These are phyloP conservation scores for Tetrahymena elliotti DNA, from an alignment of 73 alveolate species.

Conservation along the genomic window DNA sequence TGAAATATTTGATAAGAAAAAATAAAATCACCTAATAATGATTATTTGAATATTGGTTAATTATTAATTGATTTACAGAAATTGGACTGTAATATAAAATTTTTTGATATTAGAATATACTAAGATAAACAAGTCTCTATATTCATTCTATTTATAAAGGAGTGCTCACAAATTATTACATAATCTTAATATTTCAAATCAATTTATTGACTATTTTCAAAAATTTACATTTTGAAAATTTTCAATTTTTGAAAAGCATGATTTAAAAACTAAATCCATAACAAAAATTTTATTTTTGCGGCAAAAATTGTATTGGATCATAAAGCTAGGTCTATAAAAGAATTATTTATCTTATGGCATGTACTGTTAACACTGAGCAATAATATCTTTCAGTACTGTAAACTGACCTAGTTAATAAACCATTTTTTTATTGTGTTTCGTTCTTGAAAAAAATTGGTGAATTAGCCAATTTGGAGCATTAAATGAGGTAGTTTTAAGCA, in stretches of 20 bases:
- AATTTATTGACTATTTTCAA: no score
- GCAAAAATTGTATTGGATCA: neutral
- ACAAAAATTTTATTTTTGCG: neutral
- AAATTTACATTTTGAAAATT: no score
- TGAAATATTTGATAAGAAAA: no score
- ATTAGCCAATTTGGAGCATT: neutral
- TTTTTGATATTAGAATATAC: neutral
- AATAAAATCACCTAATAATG: neutral
- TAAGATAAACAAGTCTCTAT: neutral
- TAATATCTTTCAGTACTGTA: no score
- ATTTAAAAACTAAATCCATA: no score
- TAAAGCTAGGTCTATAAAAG: neutral
- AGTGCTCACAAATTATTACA: neutral
- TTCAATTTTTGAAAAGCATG: no score
- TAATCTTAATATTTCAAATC: no score
- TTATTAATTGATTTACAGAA: neutral
- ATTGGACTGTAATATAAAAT: no score
- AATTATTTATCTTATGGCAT: neutral
- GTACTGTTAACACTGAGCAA: neutral
- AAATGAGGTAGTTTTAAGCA: neutral
- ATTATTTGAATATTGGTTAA: neutral
- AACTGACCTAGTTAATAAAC: no score
- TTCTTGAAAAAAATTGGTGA: neutral
- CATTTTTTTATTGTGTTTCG: neutral
- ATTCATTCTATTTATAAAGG: no score